Evolutionary conservation across 805 yeast species (phyloP).

Genomic region (Starmerella bombi): DNA sequence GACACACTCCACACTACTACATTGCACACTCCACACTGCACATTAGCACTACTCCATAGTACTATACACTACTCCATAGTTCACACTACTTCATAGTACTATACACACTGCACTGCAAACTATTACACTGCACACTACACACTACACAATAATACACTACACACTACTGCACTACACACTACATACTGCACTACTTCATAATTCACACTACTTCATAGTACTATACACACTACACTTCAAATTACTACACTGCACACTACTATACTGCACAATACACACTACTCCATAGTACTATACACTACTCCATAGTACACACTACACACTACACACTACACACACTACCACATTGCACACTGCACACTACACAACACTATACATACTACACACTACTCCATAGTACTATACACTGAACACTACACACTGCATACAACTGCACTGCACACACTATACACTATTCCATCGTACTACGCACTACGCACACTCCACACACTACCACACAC

Average conservation of each 20-base stretch:
- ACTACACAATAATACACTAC: not conserved
- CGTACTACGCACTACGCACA: not conserved
- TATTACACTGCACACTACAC: too few species aligned
- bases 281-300: not conserved
- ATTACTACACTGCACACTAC: not conserved
- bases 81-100: too few species aligned
- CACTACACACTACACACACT: not conserved
- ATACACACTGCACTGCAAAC: too few species aligned
- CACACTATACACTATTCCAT: not conserved
- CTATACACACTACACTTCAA: not conserved
- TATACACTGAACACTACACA: not conserved
- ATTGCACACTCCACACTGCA: too few species aligned
- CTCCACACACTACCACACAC: not conserved
- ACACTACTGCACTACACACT: not conserved
- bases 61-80: too few species aligned
- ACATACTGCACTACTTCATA: not conserved
- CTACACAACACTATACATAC: not conserved
- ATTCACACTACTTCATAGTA: not conserved
- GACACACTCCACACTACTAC: too few species aligned
- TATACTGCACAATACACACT: not conserved
- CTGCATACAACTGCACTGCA: too few species aligned
- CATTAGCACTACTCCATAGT: not conserved
- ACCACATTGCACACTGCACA: not conserved
- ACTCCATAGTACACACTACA: not conserved
- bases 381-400: not conserved